Base-by-base conservation (phyloP, 768 basidiomycete genomes). In the Rhizopogon vesiculosus region DNA sequence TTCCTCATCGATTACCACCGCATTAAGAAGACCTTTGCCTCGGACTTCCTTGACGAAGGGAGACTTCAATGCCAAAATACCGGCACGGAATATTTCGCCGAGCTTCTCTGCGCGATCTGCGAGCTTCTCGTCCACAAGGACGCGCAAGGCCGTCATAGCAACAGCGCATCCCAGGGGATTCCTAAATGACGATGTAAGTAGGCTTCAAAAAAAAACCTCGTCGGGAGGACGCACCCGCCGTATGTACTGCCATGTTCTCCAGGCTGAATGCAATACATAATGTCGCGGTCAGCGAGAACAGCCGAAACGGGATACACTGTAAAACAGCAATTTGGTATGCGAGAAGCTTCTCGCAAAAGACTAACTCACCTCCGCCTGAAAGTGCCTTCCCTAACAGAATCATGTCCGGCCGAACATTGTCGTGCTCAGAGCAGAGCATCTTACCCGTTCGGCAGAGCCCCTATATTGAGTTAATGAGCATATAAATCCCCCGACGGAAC, bases 141-240 rank as follows among this genome's bases (percentile, higher is more conserved):
- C 96, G 39, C 87, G 78, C 42, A 98, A 79, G 1, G 97, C 93
- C 6, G 94, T 87, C 72, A 93, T 91, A 35, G 95, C 89, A 7
- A 97, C 91, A n/a, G 97, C 97, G 63, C 93, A 96, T 7, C 89
- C 97, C 19, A 99, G 79, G 0, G 97, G 96, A 69, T 97, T 98
- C 39, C 93, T 91, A 51, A 22, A 18, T 53, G 42, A 9, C 41
- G 7, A 58, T 40, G 28, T 43, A 18, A 35, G 25, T 33, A 44
- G 31, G 15, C 16, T 28, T 31, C 33, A 41, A 39, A 9, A 7
- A 9, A 41, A 10, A 46, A 19, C 25, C 25, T 4, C 22, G 38
- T 10, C 42, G 56, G 25, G 54, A 16, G 55, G 13, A 73, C 86
- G 56, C 61, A 91, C 87, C 95, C 95, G 64, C 95, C 95, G 57